These are phyloP conservation scores for Guyanaporus albipodus DNA, from an alignment of 768 basidiomycete genomes.

Conservation along the genomic window DNA sequence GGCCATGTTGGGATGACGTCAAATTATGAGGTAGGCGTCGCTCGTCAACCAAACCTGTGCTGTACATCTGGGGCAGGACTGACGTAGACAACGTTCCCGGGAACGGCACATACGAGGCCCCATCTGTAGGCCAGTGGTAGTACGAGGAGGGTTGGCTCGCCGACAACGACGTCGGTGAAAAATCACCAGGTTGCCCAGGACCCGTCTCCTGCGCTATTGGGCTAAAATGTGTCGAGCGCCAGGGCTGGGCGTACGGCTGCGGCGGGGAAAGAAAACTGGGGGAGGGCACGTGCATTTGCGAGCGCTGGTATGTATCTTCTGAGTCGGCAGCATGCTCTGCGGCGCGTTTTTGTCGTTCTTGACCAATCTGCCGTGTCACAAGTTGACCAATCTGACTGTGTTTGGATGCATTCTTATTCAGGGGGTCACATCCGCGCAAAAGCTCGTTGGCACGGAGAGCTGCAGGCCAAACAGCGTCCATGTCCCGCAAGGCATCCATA, in stretches of 20 bases:
- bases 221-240: constrained; percentile 27
- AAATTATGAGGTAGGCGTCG: constrained; percentile 26
- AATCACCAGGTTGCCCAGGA: constrained; percentile 10
- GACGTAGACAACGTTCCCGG: constrained; percentile 60
- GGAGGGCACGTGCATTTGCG: constrained; percentile 12
- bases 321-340: constrained; percentile 50
- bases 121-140: constrained; percentile 45
- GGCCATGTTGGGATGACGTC: constrained; percentile 18
- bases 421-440: constrained; percentile 55
- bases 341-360: constrained; percentile 53
- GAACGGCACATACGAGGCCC: constrained; percentile 33
- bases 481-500: constrained; percentile 60
- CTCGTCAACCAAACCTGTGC: constrained; percentile 63
- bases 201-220: constrained; percentile 5
- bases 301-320: constrained; percentile 26
- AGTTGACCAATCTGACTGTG: constrained; percentile 5
- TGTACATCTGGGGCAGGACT: constrained; percentile 71
- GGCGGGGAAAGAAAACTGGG: constrained; percentile 4
- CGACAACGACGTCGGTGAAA: constrained; percentile 4
- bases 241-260: constrained; percentile 26
- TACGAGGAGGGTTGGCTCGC: constrained; percentile 28
- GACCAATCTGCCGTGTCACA: constrained; percentile 11
- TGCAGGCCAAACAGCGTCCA: constrained; percentile 73
- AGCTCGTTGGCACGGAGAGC: constrained; percentile 73
- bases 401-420: constrained; percentile 10